Base-by-base conservation (phyloP, 2,329 filamentous ascomycete genomes). In the Colletotrichum phormii region DNA sequence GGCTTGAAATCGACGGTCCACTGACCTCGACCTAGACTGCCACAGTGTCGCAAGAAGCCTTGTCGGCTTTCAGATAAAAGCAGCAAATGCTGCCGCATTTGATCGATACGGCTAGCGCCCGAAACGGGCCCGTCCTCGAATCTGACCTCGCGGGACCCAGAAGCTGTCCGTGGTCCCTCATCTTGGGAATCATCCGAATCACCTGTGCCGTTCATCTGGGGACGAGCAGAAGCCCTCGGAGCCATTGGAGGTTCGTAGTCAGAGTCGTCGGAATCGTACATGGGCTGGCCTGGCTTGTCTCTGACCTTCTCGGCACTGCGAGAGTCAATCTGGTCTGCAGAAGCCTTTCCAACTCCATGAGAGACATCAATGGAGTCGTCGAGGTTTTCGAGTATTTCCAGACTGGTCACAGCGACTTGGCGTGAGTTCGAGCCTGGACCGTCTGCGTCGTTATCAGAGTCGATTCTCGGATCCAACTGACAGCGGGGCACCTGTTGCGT, bases 1-100 rank as follows among this genome's bases (percentile, higher is more conserved):
- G 89, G 87, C n/a, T 89, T 87, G 79, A 97, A 97, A 78, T 98
- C 92, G 5, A 98, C 90, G 0, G 91, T 92, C 94, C 95, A 99
- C 78, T 94, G 91, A 37, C 92, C 91, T 29, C 89, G 88, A 37
- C 90, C 90, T 46, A 86, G 84, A 54, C 84, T 86, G 29, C 92
- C 91, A 75, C 90, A 90, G 79, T 93, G 92, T 24, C 89, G 89
- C 64, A 94, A 85, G 76, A 97, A 95, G 0, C 87, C 84, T 81
- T 90, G 86, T 73, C 89, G 88, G 82, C 94, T 92, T 77, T 94
- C 91, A 15, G 91, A 87, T 8, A 97, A 87, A 1, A 95, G 82
- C 4, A 91, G 83, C n/a, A 96, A 88, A 80, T 97, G 94, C 73
- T 92, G 90, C 67, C 93, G 90, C 80, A 95, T 88, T 74, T 90